Evolutionary conservation across 331 rosid species (phyloP).

Genomic region (Spiraea crenata): DNA sequence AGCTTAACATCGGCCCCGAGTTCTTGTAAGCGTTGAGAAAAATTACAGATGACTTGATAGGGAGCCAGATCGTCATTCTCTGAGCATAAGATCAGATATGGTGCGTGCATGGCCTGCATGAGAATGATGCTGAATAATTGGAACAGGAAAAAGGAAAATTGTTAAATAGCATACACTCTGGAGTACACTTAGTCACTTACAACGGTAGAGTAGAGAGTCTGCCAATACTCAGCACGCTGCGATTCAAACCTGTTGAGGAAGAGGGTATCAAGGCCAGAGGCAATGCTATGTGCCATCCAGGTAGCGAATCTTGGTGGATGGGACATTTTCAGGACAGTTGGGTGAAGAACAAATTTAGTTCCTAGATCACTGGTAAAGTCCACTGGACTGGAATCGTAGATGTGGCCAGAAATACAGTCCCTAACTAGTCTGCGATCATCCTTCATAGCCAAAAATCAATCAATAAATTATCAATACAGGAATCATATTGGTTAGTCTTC

Average conservation of each 20-base stretch:
- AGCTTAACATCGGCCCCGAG: conserved; percentile 89
- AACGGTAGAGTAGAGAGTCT: conserved; percentile 73
- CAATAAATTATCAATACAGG: too few species aligned
- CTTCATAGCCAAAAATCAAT: conserved; percentile 41
- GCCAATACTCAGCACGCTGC: conserved; percentile 95
- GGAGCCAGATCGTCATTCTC: conserved; percentile 88
- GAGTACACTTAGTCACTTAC: conserved; percentile 45
- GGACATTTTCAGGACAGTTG: conserved; percentile 67
- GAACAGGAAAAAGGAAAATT: conserved; percentile 7
- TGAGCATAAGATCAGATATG: conserved; percentile 84
- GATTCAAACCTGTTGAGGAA: conserved; percentile 86
- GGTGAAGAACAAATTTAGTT: conserved; percentile 77
- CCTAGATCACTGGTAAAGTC: conserved; percentile 97
- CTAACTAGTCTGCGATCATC: conserved; percentile 72
- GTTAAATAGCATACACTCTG: background rate
- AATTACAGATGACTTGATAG: conserved; percentile 66
- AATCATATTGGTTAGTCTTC: background rate
- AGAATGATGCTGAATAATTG: conserved; percentile 20
- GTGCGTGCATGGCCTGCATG: conserved; percentile 81
- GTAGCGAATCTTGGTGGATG: conserved; percentile 74
- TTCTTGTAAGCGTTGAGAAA: conserved; percentile 59
- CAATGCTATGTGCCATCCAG: conserved; percentile 70
- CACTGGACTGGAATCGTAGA: conserved; percentile 95
- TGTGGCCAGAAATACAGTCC: conserved; percentile 75
- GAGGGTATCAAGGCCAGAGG: conserved; percentile 87